phyloP scores from a whole-genome alignment of 2,329 filamentous ascomycete species.

The Exophiala bonariae region DNA sequence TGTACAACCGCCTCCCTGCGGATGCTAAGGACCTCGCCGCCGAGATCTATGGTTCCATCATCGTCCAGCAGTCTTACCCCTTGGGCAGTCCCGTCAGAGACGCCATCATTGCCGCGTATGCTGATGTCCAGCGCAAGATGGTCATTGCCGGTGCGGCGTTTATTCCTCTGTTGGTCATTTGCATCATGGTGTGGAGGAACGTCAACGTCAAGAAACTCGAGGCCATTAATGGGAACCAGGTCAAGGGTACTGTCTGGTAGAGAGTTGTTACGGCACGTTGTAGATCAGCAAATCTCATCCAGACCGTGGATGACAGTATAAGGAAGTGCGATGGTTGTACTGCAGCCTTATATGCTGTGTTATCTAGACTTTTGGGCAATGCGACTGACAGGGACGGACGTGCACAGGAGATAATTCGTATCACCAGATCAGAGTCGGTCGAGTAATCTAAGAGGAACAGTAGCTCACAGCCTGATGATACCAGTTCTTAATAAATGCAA shows the following conservation, averaged over 20 bases:
- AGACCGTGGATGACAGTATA: too few species aligned
- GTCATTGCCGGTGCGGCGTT: constrained; percentile 35
- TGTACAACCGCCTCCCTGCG: constrained; percentile 39
- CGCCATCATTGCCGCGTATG: constrained; percentile 40
- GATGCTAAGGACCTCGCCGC: constrained; percentile 37
- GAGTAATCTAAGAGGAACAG: too few species aligned
- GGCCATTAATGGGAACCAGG: constrained; percentile 32
- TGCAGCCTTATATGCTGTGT: too few species aligned
- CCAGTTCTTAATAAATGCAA: too few species aligned
- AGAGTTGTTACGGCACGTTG: too few species aligned
- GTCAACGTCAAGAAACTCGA: constrained; percentile 27
- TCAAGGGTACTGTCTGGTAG: constrained; percentile 40
- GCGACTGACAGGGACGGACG: too few species aligned
- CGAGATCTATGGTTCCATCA: constrained; percentile 55
- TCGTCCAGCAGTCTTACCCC: constrained; percentile 51
- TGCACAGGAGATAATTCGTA: too few species aligned
- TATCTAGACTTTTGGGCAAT: too few species aligned
- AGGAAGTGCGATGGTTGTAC: too few species aligned
- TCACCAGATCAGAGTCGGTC: too few species aligned
- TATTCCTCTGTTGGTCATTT: constrained; percentile 16
- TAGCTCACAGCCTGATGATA: too few species aligned
- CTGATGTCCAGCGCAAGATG: constrained; percentile 41
- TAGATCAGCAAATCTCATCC: too few species aligned
- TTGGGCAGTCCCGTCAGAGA: constrained; percentile 42
- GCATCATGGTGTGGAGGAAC: constrained; percentile 24